Evolutionary conservation across 441 rosid genomes (phyloP).

Genomic region (Theobroma grandiflorum): DNA sequence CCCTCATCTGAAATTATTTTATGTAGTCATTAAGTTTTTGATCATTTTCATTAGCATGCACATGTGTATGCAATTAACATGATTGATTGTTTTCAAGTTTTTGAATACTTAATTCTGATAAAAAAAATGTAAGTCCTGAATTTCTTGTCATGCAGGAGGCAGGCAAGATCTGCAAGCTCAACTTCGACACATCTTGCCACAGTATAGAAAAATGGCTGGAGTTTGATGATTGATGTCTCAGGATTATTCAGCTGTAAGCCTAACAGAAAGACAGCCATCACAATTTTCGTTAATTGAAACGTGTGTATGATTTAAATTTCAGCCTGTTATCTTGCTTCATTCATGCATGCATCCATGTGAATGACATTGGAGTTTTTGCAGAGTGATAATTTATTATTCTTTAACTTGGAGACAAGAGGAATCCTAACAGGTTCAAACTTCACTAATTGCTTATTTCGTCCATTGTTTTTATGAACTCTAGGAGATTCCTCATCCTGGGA

Average conservation of each 20-base stretch:
- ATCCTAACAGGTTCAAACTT: constrained; percentile 20
- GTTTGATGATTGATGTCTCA: not conserved
- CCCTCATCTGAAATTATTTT: not conserved
- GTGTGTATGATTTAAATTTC: not conserved
- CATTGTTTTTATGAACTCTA: not conserved
- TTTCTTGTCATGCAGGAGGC: not conserved
- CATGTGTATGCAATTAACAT: not conserved
- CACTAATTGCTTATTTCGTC: not conserved
- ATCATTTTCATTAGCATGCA: not conserved
- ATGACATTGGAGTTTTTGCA: not conserved
- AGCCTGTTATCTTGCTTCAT: not conserved
- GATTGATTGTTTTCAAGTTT: not conserved
- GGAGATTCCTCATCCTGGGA: not conserved
- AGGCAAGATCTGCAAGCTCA: constrained; percentile 14
- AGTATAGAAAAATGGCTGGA: not conserved
- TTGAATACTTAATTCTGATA: not conserved
- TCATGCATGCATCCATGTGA: constrained; percentile 19
- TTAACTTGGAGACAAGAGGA: constrained; percentile 12
- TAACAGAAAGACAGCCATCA: not conserved
- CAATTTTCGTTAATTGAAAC: not conserved
- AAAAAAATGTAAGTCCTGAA: not conserved
- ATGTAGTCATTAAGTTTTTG: not conserved
- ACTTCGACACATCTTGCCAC: not conserved
- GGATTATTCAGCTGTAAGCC: not conserved
- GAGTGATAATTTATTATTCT: not conserved